Percentiles rank a stretch among this genome's conserved stretches.
Conservation (phyloP, 306 rosid genomes). For the Cicer pinnatifidum region DNA sequence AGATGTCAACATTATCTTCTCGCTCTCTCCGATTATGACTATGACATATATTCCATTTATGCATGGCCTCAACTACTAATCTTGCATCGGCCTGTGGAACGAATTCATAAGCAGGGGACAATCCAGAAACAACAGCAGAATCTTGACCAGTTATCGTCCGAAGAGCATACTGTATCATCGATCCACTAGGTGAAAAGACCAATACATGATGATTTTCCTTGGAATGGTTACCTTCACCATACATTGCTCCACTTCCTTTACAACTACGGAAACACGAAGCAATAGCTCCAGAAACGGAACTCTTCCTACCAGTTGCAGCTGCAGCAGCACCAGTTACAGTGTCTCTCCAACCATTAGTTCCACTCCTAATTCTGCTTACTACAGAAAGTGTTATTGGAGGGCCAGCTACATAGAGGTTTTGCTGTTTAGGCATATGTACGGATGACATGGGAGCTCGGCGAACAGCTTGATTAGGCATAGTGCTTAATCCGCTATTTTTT, state of each 20-base stretch:
- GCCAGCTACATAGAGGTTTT: conserved; percentile 55
- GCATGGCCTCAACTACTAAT: conserved; percentile 81
- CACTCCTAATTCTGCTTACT: conserved; percentile 81
- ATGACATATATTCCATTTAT: conserved; percentile 91
- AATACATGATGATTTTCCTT: conserved; percentile 70
- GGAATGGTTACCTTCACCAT: conserved; percentile 54
- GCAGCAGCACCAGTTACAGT: conserved; percentile 96
- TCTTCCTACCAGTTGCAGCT: conserved; percentile 79
- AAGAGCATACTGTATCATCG: conserved; percentile 79
- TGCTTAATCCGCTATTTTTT: conserved; percentile 54
- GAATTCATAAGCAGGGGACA: conserved; percentile 58
- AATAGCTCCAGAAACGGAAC: conserved; percentile 69
- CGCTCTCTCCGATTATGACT: conserved; percentile 69
- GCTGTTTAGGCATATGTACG: conserved; percentile 59
- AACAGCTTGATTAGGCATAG: conserved; percentile 48
- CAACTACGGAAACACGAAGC: conserved; percentile 78
- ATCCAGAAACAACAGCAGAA: conserved; percentile 53
- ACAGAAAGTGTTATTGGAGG: conserved; percentile 81
- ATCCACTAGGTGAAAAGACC: conserved; percentile 88
- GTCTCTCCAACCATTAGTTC: conserved; percentile 87
- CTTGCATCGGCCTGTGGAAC: conserved; percentile 66
- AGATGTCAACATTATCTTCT: conserved; percentile 81
- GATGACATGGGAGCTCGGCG: conserved; percentile 52
- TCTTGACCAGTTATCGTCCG: conserved; percentile 58
- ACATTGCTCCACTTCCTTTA: conserved; percentile 55